Evolutionary conservation across 768 basidiomycete genomes (phyloP), one percentile per base, ranked within the genome.

Genomic region (Gymnopilus junonius): DNA sequence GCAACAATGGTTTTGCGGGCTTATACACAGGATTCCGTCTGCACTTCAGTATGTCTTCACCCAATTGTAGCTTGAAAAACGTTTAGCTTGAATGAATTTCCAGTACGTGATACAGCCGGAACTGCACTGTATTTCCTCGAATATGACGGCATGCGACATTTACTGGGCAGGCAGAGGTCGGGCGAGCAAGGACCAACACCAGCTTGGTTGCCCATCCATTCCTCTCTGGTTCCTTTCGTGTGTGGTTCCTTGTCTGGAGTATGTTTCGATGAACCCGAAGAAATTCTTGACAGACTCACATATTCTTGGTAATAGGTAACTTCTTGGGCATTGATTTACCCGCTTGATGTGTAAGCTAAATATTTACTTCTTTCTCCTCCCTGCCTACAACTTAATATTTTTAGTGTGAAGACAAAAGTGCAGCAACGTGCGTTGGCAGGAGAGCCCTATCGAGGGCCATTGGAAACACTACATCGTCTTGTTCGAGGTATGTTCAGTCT

Each of bases 51-150:
- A 59, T 67, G 89, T 65, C 53, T 46, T 42, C 53, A 11, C 40
- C n/a, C 17, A n/a, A 14, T 7, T 32, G 15, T 2, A n/a, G 27
- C 29, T 32, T 31, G 55, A 61, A 21, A 21, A 43, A 61, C 15
- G n/a, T 59, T 31, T 43, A 14, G 59, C 4, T 35, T 53, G 34
- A 37, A 32, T 39, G 20, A 25, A 12, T 58, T 40, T 43, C 10
- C 69, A 94, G 92, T 94, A 56, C 90, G 95, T 61, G 95, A 98
- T 74, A 96, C 94, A 27, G 75, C 85, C 48, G 95, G 95, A 51
- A 97, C 96, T 12, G 91, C 90, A 4, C 80, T 97, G 20, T 98
- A 98, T 74, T 98, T 98, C 74, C 83, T 94, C 35, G 94, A 96
- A 73, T 97, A 98, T 73, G 95, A 98, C 71, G 90, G 91, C 17